Percentiles rank a stretch among this genome's conserved stretches.
Conservation (phyloP, 768 basidiomycete species). For the Lentinula sp. region DNA sequence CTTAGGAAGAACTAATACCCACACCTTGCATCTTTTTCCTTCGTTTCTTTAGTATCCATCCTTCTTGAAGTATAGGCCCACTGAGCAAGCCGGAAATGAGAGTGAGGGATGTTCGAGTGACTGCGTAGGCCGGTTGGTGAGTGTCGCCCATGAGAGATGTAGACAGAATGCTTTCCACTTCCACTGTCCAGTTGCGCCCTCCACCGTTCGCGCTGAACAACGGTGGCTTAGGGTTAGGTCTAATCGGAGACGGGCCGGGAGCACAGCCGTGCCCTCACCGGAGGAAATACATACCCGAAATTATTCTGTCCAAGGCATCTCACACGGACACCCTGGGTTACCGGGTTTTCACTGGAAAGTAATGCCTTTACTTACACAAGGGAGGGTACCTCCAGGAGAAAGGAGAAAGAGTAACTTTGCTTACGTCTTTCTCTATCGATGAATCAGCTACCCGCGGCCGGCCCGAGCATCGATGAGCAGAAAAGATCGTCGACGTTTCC, state of each 20-base stretch:
- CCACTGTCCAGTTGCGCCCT: neutral
- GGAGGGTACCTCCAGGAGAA: neutral
- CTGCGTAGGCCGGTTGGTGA: neutral
- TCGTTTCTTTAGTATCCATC: constrained; percentile 85
- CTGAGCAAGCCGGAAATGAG: neutral
- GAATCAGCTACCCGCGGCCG: constrained; percentile 5
- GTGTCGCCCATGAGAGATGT: neutral
- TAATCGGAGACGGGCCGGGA: neutral
- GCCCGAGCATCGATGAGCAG: constrained; percentile 2
- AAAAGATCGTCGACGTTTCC: neutral
- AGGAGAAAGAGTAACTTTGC: neutral
- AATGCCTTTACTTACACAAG: neutral
- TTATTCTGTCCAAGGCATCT: neutral
- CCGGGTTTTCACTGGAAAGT: neutral
- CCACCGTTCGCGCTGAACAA: neutral
- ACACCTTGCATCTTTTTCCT: constrained; percentile 85
- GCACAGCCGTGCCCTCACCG: neutral
- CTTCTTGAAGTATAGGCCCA: constrained; percentile 43
- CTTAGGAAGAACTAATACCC: constrained; percentile 1
- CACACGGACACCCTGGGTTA: neutral
- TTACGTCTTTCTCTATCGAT: neutral
- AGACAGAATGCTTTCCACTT: neutral
- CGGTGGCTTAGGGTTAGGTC: neutral
- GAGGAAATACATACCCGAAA: neutral
- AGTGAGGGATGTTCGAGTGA: neutral